These are phyloP conservation scores for Neocallimastix lanati DNA, from an alignment of 192 early-diverging fungal genomes.

Conservation along the genomic window DNA sequence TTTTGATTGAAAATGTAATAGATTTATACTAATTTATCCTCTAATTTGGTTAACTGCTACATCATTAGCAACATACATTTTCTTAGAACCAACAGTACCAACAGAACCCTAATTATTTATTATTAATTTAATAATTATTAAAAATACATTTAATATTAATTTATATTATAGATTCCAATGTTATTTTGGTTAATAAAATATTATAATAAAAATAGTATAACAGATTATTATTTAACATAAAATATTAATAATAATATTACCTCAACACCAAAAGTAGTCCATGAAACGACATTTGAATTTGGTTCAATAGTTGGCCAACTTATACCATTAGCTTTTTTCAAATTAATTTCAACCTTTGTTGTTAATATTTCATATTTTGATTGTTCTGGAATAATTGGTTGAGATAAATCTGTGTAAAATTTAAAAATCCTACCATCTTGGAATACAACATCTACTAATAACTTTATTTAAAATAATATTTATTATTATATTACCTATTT, in stretches of 20 bases:
- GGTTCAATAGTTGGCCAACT: conserved; percentile 67
- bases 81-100: background rate
- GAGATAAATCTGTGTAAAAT: conserved; percentile 46
- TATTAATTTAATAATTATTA: too few species aligned
- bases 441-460: conserved; percentile 63
- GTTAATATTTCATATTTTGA: conserved; percentile 44
- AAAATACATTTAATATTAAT: too few species aligned
- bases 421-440: conserved; percentile 53
- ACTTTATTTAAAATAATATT: conserved; percentile 4
- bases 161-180: too few species aligned
- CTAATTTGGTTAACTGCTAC: background rate
- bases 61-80: background rate
- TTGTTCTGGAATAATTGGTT: conserved; percentile 47
- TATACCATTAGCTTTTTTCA: conserved; percentile 68
- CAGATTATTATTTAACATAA: too few species aligned
- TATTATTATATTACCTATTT: too few species aligned
- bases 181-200: too few species aligned
- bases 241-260: too few species aligned
- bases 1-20: too few species aligned
- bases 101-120: background rate
- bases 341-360: conserved; percentile 60
- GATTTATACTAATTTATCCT: background rate
- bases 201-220: too few species aligned
- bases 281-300: conserved; percentile 32
- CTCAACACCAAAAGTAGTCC: conserved; percentile 73